These are phyloP conservation scores for Ambrosiella beaveri DNA, from an alignment of 2,329 filamentous ascomycete genomes.

Conservation along the genomic window DNA sequence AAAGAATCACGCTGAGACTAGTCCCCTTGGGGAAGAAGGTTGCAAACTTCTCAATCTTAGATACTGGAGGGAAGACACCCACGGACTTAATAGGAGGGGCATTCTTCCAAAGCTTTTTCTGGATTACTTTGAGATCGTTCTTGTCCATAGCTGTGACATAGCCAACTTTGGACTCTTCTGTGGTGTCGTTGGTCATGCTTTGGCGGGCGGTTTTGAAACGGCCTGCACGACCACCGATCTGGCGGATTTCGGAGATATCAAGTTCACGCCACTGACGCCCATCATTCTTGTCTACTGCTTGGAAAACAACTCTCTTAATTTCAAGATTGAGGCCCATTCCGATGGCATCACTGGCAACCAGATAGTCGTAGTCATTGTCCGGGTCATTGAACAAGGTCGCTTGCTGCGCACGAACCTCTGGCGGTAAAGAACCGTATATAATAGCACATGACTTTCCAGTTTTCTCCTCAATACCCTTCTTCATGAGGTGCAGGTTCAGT, in stretches of 20 bases:
- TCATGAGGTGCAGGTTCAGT: constrained; percentile 62
- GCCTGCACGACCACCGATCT: constrained; percentile 85
- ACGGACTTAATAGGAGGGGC: constrained; percentile 51
- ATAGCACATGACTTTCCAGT: constrained; percentile 76
- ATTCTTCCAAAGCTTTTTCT: constrained; percentile 43
- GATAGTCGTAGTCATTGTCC: constrained; percentile 82
- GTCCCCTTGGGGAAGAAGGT: constrained; percentile 66
- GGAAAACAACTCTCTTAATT: constrained; percentile 81
- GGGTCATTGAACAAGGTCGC: constrained; percentile 89
- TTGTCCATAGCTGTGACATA: constrained; percentile 63
- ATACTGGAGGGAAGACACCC: constrained; percentile 54
- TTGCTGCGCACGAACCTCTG: constrained; percentile 83
- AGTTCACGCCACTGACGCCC: constrained; percentile 41
- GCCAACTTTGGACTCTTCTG: constrained; percentile 36
- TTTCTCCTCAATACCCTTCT: constrained; percentile 53
- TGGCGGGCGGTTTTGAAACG: constrained; percentile 60
- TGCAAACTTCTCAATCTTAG: constrained; percentile 57
- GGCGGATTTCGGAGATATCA: constrained; percentile 65
- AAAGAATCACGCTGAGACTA: constrained; percentile 68
- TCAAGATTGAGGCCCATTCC: constrained; percentile 93
- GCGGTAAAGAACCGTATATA: constrained; percentile 80
- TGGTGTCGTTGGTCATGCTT: constrained; percentile 19
- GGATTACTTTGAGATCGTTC: constrained; percentile 47
- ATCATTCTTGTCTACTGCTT: constrained; percentile 57
- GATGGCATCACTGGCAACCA: constrained; percentile 89